phyloP scores from a whole-genome alignment of 164 flowering plant genomes.

The Sextonia rubra region DNA sequence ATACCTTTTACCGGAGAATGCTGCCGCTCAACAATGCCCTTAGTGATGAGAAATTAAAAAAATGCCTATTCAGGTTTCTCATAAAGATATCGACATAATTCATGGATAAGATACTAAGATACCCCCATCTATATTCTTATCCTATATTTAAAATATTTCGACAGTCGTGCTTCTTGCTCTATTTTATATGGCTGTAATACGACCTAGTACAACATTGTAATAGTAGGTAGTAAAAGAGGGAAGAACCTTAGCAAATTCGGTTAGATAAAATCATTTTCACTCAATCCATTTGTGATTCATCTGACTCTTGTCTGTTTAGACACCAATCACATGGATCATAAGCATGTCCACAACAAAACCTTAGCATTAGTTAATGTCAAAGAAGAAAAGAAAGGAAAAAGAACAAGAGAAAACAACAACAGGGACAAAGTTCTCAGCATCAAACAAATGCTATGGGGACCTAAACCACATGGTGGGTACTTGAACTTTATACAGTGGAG shows the following conservation, averaged over 20 bases:
- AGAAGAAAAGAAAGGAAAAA: background rate
- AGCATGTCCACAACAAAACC: background rate
- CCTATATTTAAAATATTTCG: background rate
- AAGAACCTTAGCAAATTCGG: background rate
- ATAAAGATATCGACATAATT: background rate
- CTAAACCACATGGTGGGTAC: conserved; percentile 27
- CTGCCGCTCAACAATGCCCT: too few relatives aligned
- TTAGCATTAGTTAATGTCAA: background rate
- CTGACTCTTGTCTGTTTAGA: background rate
- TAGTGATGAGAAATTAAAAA: too few relatives aligned
- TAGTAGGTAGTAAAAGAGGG: background rate
- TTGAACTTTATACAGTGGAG: conserved; percentile 10
- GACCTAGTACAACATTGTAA: too few relatives aligned
- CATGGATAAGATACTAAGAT: background rate
- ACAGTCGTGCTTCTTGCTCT: background rate
- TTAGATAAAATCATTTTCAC: too few relatives aligned
- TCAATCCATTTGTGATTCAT: background rate
- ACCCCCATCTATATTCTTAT: background rate
- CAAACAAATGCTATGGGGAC: conserved; percentile 27
- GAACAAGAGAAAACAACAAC: conserved; percentile 11
- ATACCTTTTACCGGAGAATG: too few relatives aligned
- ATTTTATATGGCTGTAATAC: background rate
- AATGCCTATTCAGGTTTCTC: too few relatives aligned
- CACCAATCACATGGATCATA: conserved; percentile 5
- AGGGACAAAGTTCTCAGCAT: conserved; percentile 20